A percentile compares a stretch with the other conserved stretches of the same genome.
These are phyloP conservation scores for Trichoderma polysporum DNA, from an alignment of 2,329 filamentous ascomycete species.

Conservation along the genomic window DNA sequence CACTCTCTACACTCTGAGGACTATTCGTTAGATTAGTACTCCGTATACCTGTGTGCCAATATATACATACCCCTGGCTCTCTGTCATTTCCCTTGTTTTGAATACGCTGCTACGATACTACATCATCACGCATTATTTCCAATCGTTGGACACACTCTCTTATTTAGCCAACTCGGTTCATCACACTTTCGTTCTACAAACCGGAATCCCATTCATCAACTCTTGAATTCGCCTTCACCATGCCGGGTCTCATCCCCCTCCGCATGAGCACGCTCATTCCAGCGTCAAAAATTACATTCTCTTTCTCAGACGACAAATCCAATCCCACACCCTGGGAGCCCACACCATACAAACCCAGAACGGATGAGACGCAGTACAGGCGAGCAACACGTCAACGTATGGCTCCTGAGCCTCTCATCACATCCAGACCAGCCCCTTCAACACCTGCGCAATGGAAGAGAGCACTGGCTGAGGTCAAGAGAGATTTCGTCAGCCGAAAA, in stretches of 20 bases:
- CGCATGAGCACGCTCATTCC: slow-evolving; percentile 27
- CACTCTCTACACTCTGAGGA: neutral
- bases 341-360: neutral
- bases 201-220: neutral
- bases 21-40: neutral
- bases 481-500: slow-evolving; percentile 49
- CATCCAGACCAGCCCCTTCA: slow-evolving; percentile 39
- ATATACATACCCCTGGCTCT: neutral
- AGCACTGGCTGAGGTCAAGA: slow-evolving; percentile 53
- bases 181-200: neutral
- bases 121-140: neutral
- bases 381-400: slow-evolving; percentile 1
- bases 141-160: neutral
- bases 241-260: slow-evolving; percentile 36
- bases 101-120: neutral
- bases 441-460: slow-evolving; percentile 52
- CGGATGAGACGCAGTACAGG: neutral
- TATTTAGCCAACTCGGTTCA: neutral
- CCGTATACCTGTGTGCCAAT: neutral
- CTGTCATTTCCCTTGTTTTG: neutral
- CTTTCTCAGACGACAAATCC: slow-evolving; percentile 4
- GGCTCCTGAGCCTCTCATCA: slow-evolving; percentile 24
- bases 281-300: slow-evolving; percentile 10
- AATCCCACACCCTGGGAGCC: neutral
- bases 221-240: slow-evolving; percentile 19